Evolutionary conservation across 73 alveolate species (phyloP).

Genomic region (Paramecium caudatum): DNA sequence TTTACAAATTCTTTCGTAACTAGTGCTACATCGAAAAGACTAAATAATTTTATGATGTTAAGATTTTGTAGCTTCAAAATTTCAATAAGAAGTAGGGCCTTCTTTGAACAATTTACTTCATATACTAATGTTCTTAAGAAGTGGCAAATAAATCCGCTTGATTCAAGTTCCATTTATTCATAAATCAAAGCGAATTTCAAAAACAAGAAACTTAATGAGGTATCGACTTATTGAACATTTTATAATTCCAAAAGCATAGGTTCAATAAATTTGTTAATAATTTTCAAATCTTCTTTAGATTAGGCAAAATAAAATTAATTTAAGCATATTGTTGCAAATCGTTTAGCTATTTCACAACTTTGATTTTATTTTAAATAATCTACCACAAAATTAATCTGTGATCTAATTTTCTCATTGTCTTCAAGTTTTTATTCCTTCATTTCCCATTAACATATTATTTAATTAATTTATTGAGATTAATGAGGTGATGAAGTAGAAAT

Average conservation of each 20-base stretch:
- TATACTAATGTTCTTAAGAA: background rate
- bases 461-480: slow-evolving; percentile 4
- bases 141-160: background rate
- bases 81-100: background rate
- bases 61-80: background rate
- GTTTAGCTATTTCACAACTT: background rate
- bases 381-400: background rate
- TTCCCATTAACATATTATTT: slow-evolving; percentile 27
- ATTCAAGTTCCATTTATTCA: background rate
- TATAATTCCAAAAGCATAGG: background rate
- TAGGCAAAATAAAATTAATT: slow-evolving; percentile 22
- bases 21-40: background rate
- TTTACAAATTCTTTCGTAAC: background rate
- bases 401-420: slow-evolving; percentile 19
- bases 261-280: background rate
- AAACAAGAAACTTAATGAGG: background rate
- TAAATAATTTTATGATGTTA: background rate
- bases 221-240: background rate
- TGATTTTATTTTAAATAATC: background rate
- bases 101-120: background rate
- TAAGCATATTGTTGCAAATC: background rate
- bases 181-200: background rate
- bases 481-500: slow-evolving; percentile 6
- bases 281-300: background rate
- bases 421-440: slow-evolving; percentile 38